A percentile compares a stretch with the other conserved stretches of the same genome.
Evolutionary conservation across 164 flowering plant genomes (phyloP).

Genomic region (Litsea cubeba): DNA sequence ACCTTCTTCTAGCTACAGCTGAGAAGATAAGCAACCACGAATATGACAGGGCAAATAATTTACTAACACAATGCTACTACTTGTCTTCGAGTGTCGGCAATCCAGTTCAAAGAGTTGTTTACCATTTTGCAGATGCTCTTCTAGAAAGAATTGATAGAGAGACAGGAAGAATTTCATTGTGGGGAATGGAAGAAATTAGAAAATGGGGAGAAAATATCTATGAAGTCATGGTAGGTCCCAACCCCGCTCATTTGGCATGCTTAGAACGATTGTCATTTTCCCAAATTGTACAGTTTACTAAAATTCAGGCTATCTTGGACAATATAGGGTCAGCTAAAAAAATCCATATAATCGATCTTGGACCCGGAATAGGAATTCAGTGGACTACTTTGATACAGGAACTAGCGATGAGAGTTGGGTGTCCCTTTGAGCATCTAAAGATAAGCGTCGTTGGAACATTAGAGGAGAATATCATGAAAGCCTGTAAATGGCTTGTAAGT

Average conservation of each 20-base stretch:
- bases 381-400: slow-evolving; percentile 50
- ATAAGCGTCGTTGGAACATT: slow-evolving; percentile 38
- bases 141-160: slow-evolving; percentile 39
- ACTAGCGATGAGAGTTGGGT: slow-evolving; percentile 18
- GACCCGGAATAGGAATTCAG: slow-evolving; percentile 33
- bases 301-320: slow-evolving; percentile 44
- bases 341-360: slow-evolving; percentile 46
- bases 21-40: slow-evolving; percentile 43
- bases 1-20: slow-evolving; percentile 41
- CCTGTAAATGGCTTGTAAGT: slow-evolving; percentile 26
- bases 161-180: slow-evolving; percentile 24
- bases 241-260: slow-evolving; percentile 17
- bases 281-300: slow-evolving; percentile 33
- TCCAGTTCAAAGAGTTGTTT: slow-evolving; percentile 45
- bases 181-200: slow-evolving; percentile 2
- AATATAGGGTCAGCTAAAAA: slow-evolving; percentile 28
- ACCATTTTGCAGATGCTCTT: slow-evolving; percentile 49
- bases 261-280: slow-evolving; percentile 28
- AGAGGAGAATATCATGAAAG: slow-evolving; percentile 17
- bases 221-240: slow-evolving; percentile 19
- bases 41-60: slow-evolving; percentile 32
- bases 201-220: slow-evolving; percentile 4
- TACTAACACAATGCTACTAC: slow-evolving; percentile 31
- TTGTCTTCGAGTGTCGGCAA: slow-evolving; percentile 30
- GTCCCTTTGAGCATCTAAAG: slow-evolving; percentile 39